Conservation (phyloP, 768 basidiomycete genomes). For the Pulveroboletus sp. region DNA sequence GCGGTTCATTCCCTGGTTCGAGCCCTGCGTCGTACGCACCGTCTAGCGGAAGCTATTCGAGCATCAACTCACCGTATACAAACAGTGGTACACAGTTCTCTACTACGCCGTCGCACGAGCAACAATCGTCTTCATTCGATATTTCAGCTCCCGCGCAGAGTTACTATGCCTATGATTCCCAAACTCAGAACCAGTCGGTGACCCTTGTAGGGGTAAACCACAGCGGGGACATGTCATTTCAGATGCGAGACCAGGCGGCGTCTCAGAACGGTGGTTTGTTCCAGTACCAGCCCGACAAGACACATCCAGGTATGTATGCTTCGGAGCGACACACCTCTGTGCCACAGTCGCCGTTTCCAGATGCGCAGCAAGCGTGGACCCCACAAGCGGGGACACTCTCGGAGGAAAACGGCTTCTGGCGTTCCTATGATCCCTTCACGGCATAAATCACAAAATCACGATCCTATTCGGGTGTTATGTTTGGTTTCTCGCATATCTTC, state of each 20-base stretch:
- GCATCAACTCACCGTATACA: conserved; percentile 24
- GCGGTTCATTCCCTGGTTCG: conserved; percentile 12
- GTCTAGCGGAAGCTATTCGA: conserved; percentile 23
- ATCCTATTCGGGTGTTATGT: not conserved
- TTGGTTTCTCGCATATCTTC: not conserved
- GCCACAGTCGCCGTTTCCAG: conserved; percentile 18
- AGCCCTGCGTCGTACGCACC: conserved; percentile 25
- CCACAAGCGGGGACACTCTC: conserved; percentile 11
- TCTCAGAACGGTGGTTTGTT: conserved; percentile 17
- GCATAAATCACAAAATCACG: conserved; percentile 10
- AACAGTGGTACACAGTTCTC: conserved; percentile 16
- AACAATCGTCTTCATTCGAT: conserved; percentile 18
- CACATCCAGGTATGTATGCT: conserved; percentile 19
- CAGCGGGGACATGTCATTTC: conserved; percentile 13
- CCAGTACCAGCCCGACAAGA: conserved; percentile 20
- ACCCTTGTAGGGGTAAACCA: conserved; percentile 17
- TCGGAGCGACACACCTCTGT: conserved; percentile 22
- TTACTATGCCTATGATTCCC: conserved; percentile 23
- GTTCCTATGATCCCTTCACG: conserved; percentile 23
- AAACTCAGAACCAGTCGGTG: conserved; percentile 13
- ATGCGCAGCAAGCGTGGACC: conserved; percentile 16
- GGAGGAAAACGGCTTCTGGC: conserved; percentile 23
- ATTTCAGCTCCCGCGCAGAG: conserved; percentile 12
- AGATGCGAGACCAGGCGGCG: conserved; percentile 13
- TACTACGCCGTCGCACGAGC: conserved; percentile 20